Evolutionary conservation across 108 stramenopile species (phyloP), one percentile per base, ranked within the genome.

Genomic region (Hondaea fermentalgiana): DNA sequence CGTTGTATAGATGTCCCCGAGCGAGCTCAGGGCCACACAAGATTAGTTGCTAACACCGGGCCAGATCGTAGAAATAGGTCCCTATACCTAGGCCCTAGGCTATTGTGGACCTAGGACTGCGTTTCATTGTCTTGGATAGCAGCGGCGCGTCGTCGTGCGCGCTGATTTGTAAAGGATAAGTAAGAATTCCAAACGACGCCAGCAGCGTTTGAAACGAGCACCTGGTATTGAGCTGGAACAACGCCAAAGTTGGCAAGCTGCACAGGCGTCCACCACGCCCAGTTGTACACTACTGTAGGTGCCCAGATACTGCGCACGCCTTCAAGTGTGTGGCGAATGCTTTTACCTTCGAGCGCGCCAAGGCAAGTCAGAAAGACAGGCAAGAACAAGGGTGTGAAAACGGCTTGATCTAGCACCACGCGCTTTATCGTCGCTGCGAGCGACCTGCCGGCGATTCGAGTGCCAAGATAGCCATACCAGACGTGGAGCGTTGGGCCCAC

Each of bases 161-260:
- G 64, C 51, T 83, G 76, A 35, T 47, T 53, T 23, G 49, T 55
- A 21, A n/a, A 87, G 57, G 87, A 87, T 10, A 87, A 21, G 57
- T 87, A 87, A 12, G 25, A n/a, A 25, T 87, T 87, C 87, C 87
- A 87, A 21, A 87, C 87, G 16, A 87, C 87, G 53, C 87, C 87
- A 43, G 53, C 87, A 19, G 29, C 49, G 57, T 87, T 87, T 16
- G 58, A 59, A 23, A 87, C 55, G 87, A 87, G 53, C n/a, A 87
- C 87, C 25, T 57, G 87, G 25, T 57, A 57, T 8, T 8, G 53
- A 5, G 57, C 57, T 5, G 87, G 87, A 5, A 87, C 87, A 29
- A n/a, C 1, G 29, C 87, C 57, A 87, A 87, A 87, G 87, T 87
- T 87, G 58, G 35, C 53, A 8, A 87, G 5, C 43, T 87, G 87